Base-by-base conservation (phyloP, 805 yeast genomes). In the Saccharomycopsis oosterbeekiorum region DNA sequence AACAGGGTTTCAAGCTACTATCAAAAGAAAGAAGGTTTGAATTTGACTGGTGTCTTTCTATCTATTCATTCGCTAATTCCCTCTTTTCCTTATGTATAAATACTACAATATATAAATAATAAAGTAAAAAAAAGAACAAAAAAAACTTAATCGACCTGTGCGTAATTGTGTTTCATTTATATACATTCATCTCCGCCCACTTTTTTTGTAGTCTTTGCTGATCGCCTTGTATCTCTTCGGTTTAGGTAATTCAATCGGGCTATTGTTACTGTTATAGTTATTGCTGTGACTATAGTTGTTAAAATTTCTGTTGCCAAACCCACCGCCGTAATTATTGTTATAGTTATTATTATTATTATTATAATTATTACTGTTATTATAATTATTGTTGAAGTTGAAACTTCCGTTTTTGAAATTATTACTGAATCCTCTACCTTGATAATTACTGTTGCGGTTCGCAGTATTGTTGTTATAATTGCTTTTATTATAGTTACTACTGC, bases 1-100 rank as follows among this genome's bases (percentile, higher is more conserved):
- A 84, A 89, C 97, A 57, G 99, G 99, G 87, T 94, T 89, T 96
- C 97, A 92, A 80, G 99, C 99, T 69, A 93, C 89, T 72, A 85
- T 89, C 70, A 96, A 96, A 69, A 86, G 88, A 76, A 88, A 93
- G 34, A 47, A 47, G 53, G 53, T 47, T 47, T 57, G 19, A 24
- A 42, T 47, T 47, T 43, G 14, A 17, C 42, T 29, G 14, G 8
- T n/a, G 12, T 57, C 19, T 24, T 37, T n/a, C 17, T 15, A 14
- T 34, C n/a, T 29, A 36, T 55, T 36, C 29, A 29, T 59, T 17
- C 29, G 24, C 21, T 47, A 47, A 47, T 47, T 47, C 53, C 34
- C 34, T 29, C 34, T 29, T 29, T 29, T 29, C 6, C 53, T 21
- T 47, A 24, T 47, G 53, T 47, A 47, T 47, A 47, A 34, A 47